Base-by-base conservation (phyloP, 2,329 filamentous ascomycete species). In the Trichoderma sp. region DNA sequence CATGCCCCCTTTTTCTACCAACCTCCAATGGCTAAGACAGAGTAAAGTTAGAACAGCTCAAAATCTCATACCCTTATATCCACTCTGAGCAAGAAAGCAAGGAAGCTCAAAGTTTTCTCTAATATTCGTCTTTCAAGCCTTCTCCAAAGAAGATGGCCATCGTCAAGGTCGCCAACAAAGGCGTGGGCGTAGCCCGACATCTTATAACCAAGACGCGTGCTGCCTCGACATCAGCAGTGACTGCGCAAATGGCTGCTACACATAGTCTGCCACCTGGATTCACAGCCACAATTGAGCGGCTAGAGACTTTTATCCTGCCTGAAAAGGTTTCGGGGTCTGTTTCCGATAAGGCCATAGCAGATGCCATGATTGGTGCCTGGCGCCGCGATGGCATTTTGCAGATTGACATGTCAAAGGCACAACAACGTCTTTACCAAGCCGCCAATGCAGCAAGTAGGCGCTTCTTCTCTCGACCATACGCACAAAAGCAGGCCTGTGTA, bases 311-410 rank as follows among this genome's bases (percentile, higher is more conserved):
- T 65, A 71, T 73, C n/a, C 74, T 85, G 2, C 83, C 83, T 3
- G 72, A 76, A 0, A 73, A 70, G 7, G 76, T 84, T 11, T 79
- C 76, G 0, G 78, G 79, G 0, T 78, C 75, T 10, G 64, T 71
- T 2, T 74, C 72, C 7, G 79, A 84, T 70, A 70, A 71, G 47
- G 75, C 75, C 5, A 75, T 84, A 67, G 83, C 81, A 5, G 76
- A 77, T 49, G 78, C 78, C 52, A 77, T 85, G 53, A 74, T 85
- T 31, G 71, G 76, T 0, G 79, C 83, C 3, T 84, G 82, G 81
- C 79, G 79, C 14, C 75, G 76, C 0, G 82, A 84, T 56, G 83
- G 83, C 49, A 84, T 85, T 70, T 76, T 85, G 49, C 82, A 85
- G 72, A 77, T 85, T n/a, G 72, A 76, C 68, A 82, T 83, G 79